Conservation (phyloP, 257 asterid species). For the Agastache rugosa region DNA sequence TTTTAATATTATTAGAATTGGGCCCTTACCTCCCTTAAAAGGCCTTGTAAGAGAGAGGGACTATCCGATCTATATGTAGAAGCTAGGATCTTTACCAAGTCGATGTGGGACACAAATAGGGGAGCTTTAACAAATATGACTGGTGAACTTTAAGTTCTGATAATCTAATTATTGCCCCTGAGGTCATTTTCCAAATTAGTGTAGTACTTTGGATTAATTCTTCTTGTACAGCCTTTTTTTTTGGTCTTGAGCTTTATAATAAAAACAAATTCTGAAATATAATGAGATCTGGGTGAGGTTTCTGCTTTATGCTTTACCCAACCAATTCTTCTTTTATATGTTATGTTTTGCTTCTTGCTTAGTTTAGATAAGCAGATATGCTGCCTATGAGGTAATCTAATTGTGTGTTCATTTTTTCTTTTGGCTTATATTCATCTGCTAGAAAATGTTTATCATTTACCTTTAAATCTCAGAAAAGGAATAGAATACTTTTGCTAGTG, state of each 20-base stretch:
- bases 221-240: background rate
- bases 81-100: too few relatives aligned
- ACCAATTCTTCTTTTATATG: background rate
- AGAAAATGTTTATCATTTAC: background rate
- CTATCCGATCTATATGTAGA: too few relatives aligned
- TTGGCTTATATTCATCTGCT: slow-evolving; percentile 10
- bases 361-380: slow-evolving; percentile 17
- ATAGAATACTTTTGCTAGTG: slow-evolving; percentile 27
- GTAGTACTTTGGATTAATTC: background rate
- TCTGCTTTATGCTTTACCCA: slow-evolving; percentile 12
- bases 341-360: background rate
- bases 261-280: slow-evolving; percentile 6
- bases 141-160: background rate
- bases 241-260: background rate
- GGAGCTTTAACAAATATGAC: background rate
- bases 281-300: slow-evolving; percentile 3
- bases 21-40: too few relatives aligned
- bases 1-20: background rate
- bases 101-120: too few relatives aligned
- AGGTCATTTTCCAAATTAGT: background rate
- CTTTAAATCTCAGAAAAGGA: slow-evolving; percentile 26
- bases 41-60: too few relatives aligned
- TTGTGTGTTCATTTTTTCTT: slow-evolving; percentile 16
- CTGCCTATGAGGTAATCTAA: slow-evolving; percentile 9
- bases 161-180: background rate